phyloP scores from a whole-genome alignment of 2,329 filamentous ascomycete genomes.

The Nigrospora oryzae region DNA sequence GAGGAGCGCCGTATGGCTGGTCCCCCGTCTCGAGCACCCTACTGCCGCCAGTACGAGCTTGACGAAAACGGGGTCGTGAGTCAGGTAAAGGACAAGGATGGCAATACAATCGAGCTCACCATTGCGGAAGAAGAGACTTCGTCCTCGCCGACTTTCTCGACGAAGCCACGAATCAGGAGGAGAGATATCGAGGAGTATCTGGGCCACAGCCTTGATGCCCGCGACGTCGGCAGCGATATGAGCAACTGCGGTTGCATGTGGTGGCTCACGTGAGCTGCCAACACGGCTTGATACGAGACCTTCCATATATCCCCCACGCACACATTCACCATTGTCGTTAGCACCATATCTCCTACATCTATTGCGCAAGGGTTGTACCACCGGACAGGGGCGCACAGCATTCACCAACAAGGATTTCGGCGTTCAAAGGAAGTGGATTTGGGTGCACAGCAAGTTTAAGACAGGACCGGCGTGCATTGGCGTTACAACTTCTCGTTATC shows the following conservation, averaged over 20 bases:
- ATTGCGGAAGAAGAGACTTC: slow-evolving; percentile 31
- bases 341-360: too few species aligned
- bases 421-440: too few species aligned
- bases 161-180: slow-evolving; percentile 2
- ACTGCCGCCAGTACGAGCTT: slow-evolving; percentile 41
- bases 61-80: slow-evolving; percentile 25
- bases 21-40: slow-evolving; percentile 24
- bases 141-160: not conserved
- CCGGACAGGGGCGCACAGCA: too few species aligned
- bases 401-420: too few species aligned
- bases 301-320: too few species aligned
- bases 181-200: slow-evolving; percentile 8
- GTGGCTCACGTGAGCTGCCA: slow-evolving; percentile 32
- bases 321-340: too few species aligned
- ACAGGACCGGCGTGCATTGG: too few species aligned
- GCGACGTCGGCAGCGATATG: slow-evolving; percentile 23
- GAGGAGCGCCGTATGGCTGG: slow-evolving; percentile 39
- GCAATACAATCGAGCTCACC: slow-evolving; percentile 30
- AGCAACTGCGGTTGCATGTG: slow-evolving; percentile 46
- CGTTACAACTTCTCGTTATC: too few species aligned
- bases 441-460: too few species aligned
- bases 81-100: slow-evolving; percentile 23
- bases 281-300: too few species aligned
- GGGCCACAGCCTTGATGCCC: slow-evolving; percentile 7
- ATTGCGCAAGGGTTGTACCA: too few species aligned